Percentiles rank a stretch among this genome's conserved stretches.
phyloP scores from a whole-genome alignment of 1,284 basidiomycete species.

The Marasmius sp. region DNA sequence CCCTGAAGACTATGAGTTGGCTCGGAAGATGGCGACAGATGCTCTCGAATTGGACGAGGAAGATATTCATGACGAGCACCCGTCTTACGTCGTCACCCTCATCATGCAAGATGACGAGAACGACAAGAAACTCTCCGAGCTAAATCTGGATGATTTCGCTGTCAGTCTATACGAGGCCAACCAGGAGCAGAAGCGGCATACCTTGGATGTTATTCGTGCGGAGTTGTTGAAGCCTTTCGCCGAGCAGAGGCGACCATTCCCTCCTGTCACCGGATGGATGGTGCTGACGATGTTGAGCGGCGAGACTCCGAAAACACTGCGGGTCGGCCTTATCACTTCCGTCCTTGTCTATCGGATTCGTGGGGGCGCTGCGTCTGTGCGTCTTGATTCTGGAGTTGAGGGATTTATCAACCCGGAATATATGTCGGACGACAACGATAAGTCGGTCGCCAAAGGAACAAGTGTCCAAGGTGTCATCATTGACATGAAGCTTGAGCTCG shows the following conservation, averaged over 20 bases:
- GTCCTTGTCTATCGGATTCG: slow-evolving; percentile 70
- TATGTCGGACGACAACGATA: slow-evolving; percentile 52
- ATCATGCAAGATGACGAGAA: slow-evolving; percentile 86
- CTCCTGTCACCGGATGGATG: slow-evolving; percentile 72
- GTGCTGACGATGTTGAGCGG: slow-evolving; percentile 95
- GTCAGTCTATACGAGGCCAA: slow-evolving; percentile 86
- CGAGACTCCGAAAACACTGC: slow-evolving; percentile 82
- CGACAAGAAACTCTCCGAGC: slow-evolving; percentile 83
- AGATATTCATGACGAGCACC: slow-evolving; percentile 87
- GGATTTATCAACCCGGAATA: slow-evolving; percentile 75
- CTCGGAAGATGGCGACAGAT: slow-evolving; percentile 98
- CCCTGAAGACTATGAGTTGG: slow-evolving; percentile 97
- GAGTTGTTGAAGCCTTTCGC: slow-evolving; percentile 88
- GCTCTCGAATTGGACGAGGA: slow-evolving; percentile 95
- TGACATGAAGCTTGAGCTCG: slow-evolving; percentile 65
- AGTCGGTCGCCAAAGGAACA: slow-evolving; percentile 67
- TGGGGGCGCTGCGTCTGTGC: slow-evolving; percentile 55
- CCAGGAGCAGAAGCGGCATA: slow-evolving; percentile 84
- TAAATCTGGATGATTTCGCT: slow-evolving; percentile 97
- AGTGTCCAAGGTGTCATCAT: slow-evolving; percentile 84
- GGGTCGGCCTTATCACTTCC: slow-evolving; percentile 82
- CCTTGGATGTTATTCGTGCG: slow-evolving; percentile 84
- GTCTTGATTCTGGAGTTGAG: slow-evolving; percentile 92
- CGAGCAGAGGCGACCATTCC: slow-evolving; percentile 76
- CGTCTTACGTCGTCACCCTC: slow-evolving; percentile 81